These are phyloP conservation scores for Clitopilus hobsonii DNA, from an alignment of 768 basidiomycete species.

Conservation along the genomic window DNA sequence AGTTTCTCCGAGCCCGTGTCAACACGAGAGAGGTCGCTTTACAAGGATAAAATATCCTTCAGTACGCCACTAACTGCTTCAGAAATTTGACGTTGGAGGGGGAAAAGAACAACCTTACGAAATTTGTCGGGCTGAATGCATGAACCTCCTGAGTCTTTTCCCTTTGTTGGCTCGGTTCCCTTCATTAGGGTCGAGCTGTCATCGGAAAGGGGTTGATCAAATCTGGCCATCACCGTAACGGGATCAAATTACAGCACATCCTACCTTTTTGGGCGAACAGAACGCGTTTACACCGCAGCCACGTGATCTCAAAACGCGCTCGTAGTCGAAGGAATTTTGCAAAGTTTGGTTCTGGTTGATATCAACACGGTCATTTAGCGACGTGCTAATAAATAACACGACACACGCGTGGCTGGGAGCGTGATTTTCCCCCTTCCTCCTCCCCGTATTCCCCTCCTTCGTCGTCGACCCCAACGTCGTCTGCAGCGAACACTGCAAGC, in stretches of 20 bases:
- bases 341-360: conserved; percentile 20
- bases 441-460: conserved; percentile 7
- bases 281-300: not conserved
- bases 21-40: not conserved
- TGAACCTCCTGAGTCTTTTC: no score
- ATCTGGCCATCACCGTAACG: not conserved
- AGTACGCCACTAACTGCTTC: not conserved
- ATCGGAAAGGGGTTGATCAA: not conserved
- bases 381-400: conserved; percentile 14
- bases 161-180: no score
- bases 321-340: conserved; percentile 3
- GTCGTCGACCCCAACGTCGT: conserved; percentile 7
- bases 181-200: not conserved
- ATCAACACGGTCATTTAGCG: conserved; percentile 5
- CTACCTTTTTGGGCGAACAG: not conserved
- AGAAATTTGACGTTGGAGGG: not conserved
- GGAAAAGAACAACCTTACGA: not conserved
- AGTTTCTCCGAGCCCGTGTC: not conserved
- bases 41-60: not conserved
- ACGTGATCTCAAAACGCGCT: not conserved
- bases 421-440: conserved; percentile 10
- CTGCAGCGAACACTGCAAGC: conserved; percentile 4
- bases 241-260: not conserved
- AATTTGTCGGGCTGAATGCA: not conserved
- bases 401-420: conserved; percentile 4